Conservation (phyloP, 1,139 yeast genomes). For the Geotrichum carabidarum region DNA sequence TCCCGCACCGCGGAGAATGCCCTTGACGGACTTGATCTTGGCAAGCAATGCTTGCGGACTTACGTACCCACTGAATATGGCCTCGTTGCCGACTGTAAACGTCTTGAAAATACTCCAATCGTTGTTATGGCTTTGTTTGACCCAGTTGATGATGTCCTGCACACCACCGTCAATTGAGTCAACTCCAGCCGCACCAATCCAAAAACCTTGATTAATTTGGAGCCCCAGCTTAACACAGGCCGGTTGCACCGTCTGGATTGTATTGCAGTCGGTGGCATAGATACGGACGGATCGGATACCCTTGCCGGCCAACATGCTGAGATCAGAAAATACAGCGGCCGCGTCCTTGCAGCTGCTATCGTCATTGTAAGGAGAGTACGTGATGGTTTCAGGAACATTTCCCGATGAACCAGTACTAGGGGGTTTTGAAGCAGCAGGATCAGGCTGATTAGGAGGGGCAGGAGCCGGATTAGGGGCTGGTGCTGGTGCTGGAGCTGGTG, state of each 20-base stretch:
- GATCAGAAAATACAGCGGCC: slow-evolving; percentile 53
- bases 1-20: slow-evolving; percentile 58
- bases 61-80: slow-evolving; percentile 57
- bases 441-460: neutral
- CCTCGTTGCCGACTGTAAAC: slow-evolving; percentile 85
- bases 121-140: slow-evolving; percentile 39
- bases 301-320: slow-evolving; percentile 51
- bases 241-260: slow-evolving; percentile 61
- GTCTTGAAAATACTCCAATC: slow-evolving; percentile 67
- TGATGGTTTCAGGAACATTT: slow-evolving; percentile 52
- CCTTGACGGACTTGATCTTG: slow-evolving; percentile 61
- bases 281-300: slow-evolving; percentile 65
- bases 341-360: slow-evolving; percentile 62
- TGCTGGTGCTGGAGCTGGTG: neutral
- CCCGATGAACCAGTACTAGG: slow-evolving; percentile 21
- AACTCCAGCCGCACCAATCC: slow-evolving; percentile 60
- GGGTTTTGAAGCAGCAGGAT: neutral
- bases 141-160: slow-evolving; percentile 47
- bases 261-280: slow-evolving; percentile 82
- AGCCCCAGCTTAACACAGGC: slow-evolving; percentile 57
- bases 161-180: slow-evolving; percentile 63
- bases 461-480: neutral
- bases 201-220: slow-evolving; percentile 78
- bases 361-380: slow-evolving; percentile 75
- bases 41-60: slow-evolving; percentile 53